Conservation (phyloP, 345 rosid genomes). For the Boechera divaricarpa region DNA sequence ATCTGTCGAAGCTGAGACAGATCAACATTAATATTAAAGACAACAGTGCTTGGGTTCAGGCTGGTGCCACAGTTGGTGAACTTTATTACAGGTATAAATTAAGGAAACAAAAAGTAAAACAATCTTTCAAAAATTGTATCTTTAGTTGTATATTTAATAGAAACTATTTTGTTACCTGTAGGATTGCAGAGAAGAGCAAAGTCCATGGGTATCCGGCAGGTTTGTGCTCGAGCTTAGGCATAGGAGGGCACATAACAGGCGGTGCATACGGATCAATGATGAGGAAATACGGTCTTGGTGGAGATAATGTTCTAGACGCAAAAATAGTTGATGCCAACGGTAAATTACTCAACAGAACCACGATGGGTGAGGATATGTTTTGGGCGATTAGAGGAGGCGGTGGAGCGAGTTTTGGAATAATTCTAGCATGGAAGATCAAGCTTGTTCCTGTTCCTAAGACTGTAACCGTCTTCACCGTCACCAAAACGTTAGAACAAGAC, state of each 20-base stretch:
- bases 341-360: constrained; percentile 52
- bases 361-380: constrained; percentile 73
- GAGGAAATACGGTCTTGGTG: constrained; percentile 79
- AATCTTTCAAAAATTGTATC: neutral
- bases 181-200: constrained; percentile 63
- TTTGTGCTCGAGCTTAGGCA: constrained; percentile 62
- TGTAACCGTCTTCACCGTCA: constrained; percentile 61
- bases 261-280: constrained; percentile 77
- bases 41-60: constrained; percentile 65
- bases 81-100: constrained; percentile 39
- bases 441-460: constrained; percentile 65
- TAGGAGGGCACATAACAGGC: constrained; percentile 69
- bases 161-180: constrained; percentile 21
- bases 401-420: constrained; percentile 70
- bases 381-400: constrained; percentile 82
- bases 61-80: constrained; percentile 75
- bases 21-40: constrained; percentile 49
- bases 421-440: constrained; percentile 63
- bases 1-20: constrained; percentile 56
- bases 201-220: constrained; percentile 70
- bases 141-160: neutral
- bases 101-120: neutral
- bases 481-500: constrained; percentile 54
- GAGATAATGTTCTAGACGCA: constrained; percentile 75
- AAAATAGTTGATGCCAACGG: constrained; percentile 60